Conservation (phyloP, 108 stramenopile species). For the Cyclotella atomus region DNA sequence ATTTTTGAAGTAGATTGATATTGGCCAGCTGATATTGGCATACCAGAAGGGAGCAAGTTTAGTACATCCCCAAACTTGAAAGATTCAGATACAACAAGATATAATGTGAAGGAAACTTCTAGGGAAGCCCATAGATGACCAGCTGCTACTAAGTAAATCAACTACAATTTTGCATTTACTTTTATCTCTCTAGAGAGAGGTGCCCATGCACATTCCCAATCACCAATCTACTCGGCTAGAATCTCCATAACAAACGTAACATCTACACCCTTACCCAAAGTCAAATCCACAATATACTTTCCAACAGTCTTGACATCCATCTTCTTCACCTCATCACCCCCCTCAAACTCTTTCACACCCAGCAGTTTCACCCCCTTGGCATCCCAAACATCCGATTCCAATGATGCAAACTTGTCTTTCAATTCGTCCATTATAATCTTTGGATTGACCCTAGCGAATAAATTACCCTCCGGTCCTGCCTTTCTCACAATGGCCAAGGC, state of each 20-base stretch:
- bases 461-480: slow-evolving; percentile 77
- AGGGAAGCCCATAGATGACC: too few species aligned
- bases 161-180: too few species aligned
- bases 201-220: too few species aligned
- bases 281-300: slow-evolving; percentile 53
- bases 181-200: too few species aligned
- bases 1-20: too few species aligned
- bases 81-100: too few species aligned
- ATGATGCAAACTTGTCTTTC: slow-evolving; percentile 43
- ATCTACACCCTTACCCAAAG: slow-evolving; percentile 57
- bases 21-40: too few species aligned
- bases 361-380: slow-evolving; percentile 58
- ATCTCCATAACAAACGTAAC: slow-evolving; percentile 57
- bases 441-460: slow-evolving; percentile 80
- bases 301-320: slow-evolving; percentile 78
- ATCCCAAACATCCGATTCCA: slow-evolving; percentile 49
- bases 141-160: too few species aligned
- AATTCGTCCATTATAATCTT: slow-evolving; percentile 69
- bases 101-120: too few species aligned
- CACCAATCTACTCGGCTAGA: slow-evolving; percentile 47
- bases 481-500: slow-evolving; percentile 50
- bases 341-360: slow-evolving; percentile 51
- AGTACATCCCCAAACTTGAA: too few species aligned
- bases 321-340: slow-evolving; percentile 51
- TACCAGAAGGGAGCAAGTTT: too few species aligned